phyloP scores from a whole-genome alignment of 2,329 filamentous ascomycete genomes.

The Cladosporium sp. region DNA sequence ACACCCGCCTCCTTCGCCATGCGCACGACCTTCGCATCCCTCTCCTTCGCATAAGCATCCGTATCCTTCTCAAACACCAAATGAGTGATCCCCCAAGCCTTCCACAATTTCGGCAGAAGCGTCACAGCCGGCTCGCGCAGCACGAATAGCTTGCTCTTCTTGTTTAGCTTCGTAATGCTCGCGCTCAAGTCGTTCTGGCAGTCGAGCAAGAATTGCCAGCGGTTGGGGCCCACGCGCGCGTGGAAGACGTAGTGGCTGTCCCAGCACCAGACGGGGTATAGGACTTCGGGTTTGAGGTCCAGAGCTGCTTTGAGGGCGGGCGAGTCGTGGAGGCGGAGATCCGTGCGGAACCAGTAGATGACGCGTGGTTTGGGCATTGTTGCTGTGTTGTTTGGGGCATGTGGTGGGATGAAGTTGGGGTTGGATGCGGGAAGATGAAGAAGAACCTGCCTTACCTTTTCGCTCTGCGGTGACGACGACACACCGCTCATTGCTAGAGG shows the following conservation, averaged over 20 bases:
- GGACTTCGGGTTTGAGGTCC: constrained; percentile 63
- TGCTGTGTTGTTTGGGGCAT: background rate
- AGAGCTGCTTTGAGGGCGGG: constrained; percentile 68
- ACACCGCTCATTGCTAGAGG: background rate
- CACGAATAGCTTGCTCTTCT: constrained; percentile 65
- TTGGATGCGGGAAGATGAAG: background rate
- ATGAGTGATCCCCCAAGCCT: constrained; percentile 68
- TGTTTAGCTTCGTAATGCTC: constrained; percentile 64
- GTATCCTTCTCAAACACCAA: constrained; percentile 76
- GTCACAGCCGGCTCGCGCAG: constrained; percentile 68
- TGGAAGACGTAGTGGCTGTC: constrained; percentile 75
- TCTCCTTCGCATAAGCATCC: constrained; percentile 63
- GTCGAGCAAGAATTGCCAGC: constrained; percentile 73
- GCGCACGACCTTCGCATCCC: constrained; percentile 56
- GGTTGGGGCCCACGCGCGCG: constrained; percentile 63
- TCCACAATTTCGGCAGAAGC: constrained; percentile 66
- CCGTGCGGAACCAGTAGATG: constrained; percentile 75
- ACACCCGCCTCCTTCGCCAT: constrained; percentile 63
- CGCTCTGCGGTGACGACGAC: background rate
- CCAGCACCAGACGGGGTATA: constrained; percentile 77
- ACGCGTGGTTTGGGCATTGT: constrained; percentile 47
- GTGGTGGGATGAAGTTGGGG: background rate
- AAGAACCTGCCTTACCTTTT: background rate
- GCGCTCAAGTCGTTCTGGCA: constrained; percentile 66
- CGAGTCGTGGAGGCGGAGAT: constrained; percentile 71